Base-by-base conservation (phyloP, 1,284 basidiomycete genomes). In the Flammula alnicola region DNA sequence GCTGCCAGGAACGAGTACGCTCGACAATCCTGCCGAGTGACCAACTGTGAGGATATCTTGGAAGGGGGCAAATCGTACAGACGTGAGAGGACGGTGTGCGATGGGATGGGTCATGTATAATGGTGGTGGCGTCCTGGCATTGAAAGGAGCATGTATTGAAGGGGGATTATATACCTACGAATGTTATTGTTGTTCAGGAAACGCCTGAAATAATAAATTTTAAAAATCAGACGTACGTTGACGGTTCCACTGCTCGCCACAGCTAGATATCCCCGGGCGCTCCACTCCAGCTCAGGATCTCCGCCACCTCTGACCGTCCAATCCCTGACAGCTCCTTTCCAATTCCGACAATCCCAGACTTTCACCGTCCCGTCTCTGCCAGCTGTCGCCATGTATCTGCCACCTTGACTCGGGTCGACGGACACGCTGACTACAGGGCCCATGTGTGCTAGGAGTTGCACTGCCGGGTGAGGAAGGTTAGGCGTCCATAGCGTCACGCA, bases 401-500 rank as follows among this genome's bases (percentile, higher is more conserved):
- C 96, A 1, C 85, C 86, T 3, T 84, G 78, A 44, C 82, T 91
- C 1, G 91, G 86, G 67, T 98, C 95, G 5, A 98, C 81, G 20
- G 87, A 82, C 10, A 98, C 79, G 26, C 88, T 85, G 0, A 83
- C 79, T 1, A 99, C 85, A 0, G 95, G 94, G 0, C 95, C 95
- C 0, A 93, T 76, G 64, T 99, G 96, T 0, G 96, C 91, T 4
- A 98, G 81, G 1, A 98, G 79, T 57, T 91, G 93, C 36, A 99
- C 91, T 1, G 94, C 94, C 0, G 96, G 91, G 40, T 92, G 88
- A 0, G 93, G 84, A 6, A 96, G 77, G 61, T 97, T 98, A 0
- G 96, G 97, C 5, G 95, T 97, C 95, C 95, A 98, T 7, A 99
- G 77, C 0, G 95, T 95, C 22, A 98, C 91, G 5, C 87, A 88